Percentiles rank a stretch among this genome's conserved stretches.
Conservation (phyloP, 257 asterid species). For the Avicennia marina region DNA sequence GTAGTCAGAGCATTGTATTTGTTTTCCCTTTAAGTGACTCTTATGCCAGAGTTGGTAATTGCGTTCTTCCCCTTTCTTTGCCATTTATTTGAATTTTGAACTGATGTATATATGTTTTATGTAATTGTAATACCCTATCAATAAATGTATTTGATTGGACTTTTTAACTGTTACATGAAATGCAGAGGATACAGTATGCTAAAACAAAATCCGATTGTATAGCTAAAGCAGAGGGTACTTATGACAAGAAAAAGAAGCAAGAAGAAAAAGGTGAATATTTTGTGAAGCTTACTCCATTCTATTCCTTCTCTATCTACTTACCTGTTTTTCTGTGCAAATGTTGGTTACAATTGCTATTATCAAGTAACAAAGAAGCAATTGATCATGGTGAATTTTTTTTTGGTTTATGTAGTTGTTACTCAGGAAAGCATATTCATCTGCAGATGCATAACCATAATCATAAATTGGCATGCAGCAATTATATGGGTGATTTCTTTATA, state of each 20-base stretch:
- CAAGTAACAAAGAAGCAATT: neutral
- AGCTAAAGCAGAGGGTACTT: constrained; percentile 98
- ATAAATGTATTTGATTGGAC: neutral
- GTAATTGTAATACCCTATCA: too few species aligned
- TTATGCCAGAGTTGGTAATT: neutral
- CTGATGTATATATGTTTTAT: too few species aligned
- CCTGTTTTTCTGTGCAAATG: neutral
- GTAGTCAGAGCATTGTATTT: neutral
- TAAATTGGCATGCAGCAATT: neutral
- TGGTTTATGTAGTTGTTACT: neutral
- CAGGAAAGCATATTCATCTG: neutral
- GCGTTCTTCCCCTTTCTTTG: too few species aligned
- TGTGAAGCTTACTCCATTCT: constrained; percentile 4
- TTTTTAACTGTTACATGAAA: constrained; percentile 16
- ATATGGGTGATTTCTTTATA: neutral
- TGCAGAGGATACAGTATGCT: constrained; percentile 95
- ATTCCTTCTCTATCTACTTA: neutral
- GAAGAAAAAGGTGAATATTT: constrained; percentile 80
- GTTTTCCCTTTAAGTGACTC: neutral
- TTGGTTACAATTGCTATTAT: neutral
- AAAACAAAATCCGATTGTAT: constrained; percentile 85
- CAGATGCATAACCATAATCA: neutral
- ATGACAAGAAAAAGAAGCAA: constrained; percentile 94
- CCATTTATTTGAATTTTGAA: too few species aligned
- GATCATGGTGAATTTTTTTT: neutral